Evolutionary conservation across 1,284 basidiomycete genomes (phyloP), one percentile per base, ranked within the genome.

Genomic region (Cryptococcus amylolentus): DNA sequence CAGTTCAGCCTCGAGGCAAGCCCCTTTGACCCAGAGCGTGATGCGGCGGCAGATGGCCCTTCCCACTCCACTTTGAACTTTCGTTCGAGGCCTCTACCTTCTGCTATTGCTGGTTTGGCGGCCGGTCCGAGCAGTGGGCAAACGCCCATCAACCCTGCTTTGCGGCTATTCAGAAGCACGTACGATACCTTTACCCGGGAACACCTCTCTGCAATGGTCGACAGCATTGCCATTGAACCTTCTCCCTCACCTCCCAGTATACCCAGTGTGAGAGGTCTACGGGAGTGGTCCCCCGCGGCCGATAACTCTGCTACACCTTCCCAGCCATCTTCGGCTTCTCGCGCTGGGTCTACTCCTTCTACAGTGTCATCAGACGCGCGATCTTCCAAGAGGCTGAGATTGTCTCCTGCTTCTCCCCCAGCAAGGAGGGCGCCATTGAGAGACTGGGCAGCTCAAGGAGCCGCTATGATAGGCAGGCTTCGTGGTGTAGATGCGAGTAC

Each of bases 141-240:
- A 18, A n/a, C 23, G n/a, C 35, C 31, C 20, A 16, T 38, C 31
- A 88, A 89, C 68, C 84, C 88, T 4, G 86, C 85, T 14, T 82
- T 93, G 8, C 86, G 87, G 5, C 81, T 95, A 37, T 96, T 96
- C 78, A 88, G 91, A 67, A 89, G 91, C 60, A 70, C 68, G 3
- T 95, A 95, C 71, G 93, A 97, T 75, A 94, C 93, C 0, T 91
- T 88, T 70, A 96, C 92, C 2, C 84, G 91, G 39, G 88, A 94
- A 44, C 90, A 95, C 71, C 84, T 97, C 49, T 90, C 89, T 1
- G 90, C 88, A 1, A 83, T 97, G 73, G 89, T 93, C 1, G 91
- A 95, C 66, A 91, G 87, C 12, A 91, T 92, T 62, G 89, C 86
- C 23, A 81, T 88, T 41, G 87, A 88, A 61, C 61, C 62, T 2